Percentiles rank a stretch among this genome's conserved stretches.
phyloP scores from a whole-genome alignment of 148 eudicot genomes.

The Bassia scoparia region DNA sequence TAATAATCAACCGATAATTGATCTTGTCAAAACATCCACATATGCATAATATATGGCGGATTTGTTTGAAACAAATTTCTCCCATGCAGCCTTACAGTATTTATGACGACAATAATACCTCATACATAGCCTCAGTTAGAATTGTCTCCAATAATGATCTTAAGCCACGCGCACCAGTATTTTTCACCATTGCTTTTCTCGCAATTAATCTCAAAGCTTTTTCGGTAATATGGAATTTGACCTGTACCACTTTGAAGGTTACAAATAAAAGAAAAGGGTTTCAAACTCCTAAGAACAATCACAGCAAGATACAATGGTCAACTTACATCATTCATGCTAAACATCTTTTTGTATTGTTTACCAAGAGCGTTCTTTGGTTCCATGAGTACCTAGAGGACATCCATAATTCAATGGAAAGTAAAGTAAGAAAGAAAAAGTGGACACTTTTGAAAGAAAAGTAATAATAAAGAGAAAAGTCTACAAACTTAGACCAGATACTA shows the following conservation, averaged over 20 bases:
- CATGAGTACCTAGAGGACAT: slow-evolving; percentile 63
- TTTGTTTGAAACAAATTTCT: background rate
- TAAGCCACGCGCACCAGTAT: slow-evolving; percentile 94
- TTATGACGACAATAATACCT: slow-evolving; percentile 42
- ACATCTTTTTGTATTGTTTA: slow-evolving; percentile 94
- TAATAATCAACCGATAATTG: no score
- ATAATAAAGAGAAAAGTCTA: slow-evolving; percentile 38
- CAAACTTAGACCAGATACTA: background rate
- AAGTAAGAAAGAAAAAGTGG: background rate
- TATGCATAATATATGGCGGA: background rate
- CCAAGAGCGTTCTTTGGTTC: slow-evolving; percentile 96
- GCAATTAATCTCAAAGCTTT: slow-evolving; percentile 79
- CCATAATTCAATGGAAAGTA: background rate
- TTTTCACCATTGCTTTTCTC: slow-evolving; percentile 68
- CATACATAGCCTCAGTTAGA: slow-evolving; percentile 86
- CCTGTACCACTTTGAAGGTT: slow-evolving; percentile 42
- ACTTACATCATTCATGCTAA: slow-evolving; percentile 92
- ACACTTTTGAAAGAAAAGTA: background rate
- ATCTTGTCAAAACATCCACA: no score
- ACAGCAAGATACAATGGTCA: slow-evolving; percentile 4
- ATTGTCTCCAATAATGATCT: slow-evolving; percentile 81
- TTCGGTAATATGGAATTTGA: slow-evolving; percentile 75
- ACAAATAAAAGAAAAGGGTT: background rate
- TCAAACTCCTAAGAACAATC: background rate
- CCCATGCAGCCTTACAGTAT: background rate